These are phyloP conservation scores for Barnettozyma sucrosica DNA, from an alignment of 805 yeast genomes.

Conservation along the genomic window DNA sequence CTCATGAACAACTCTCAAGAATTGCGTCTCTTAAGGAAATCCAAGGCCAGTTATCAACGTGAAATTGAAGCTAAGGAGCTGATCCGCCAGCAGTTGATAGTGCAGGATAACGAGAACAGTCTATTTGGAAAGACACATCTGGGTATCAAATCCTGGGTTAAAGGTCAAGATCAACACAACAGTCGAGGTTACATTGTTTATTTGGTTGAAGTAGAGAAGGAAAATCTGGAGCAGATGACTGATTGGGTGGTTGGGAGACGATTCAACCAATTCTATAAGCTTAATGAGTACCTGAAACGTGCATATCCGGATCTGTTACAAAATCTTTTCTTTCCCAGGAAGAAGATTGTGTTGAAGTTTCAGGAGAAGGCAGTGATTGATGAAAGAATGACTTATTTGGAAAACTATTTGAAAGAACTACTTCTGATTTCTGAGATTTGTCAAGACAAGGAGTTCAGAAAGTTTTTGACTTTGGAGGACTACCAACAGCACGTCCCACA, in stretches of 20 bases:
- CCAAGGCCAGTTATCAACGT: constrained; percentile 57
- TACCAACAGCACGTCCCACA: constrained; percentile 9
- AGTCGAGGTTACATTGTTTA: constrained; percentile 64
- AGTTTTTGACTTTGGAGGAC: constrained; percentile 52
- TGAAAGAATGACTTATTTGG: constrained; percentile 54
- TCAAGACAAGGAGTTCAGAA: constrained; percentile 62
- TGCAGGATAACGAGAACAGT: constrained; percentile 77
- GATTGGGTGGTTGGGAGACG: constrained; percentile 92
- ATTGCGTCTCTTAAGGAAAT: constrained; percentile 59
- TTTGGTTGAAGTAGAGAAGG: constrained; percentile 68
- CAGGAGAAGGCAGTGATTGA: constrained; percentile 61
- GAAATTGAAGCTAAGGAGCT: constrained; percentile 73
- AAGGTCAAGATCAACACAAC: constrained; percentile 35
- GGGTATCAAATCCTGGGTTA: constrained; percentile 43
- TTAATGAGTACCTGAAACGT: constrained; percentile 57
- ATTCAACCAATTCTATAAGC: constrained; percentile 72
- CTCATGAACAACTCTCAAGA: constrained; percentile 72
- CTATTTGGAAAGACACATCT: constrained; percentile 62
- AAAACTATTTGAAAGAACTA: constrained; percentile 53
- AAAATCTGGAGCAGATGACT: constrained; percentile 43
- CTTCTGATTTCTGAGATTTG: constrained; percentile 66
- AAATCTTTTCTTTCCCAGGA: constrained; percentile 49
- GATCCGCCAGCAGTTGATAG: constrained; percentile 72
- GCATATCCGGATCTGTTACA: constrained; percentile 43
- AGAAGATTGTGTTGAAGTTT: constrained; percentile 63